A percentile compares a stretch with the other conserved stretches of the same genome.
Conservation (phyloP, 176 grass and related monocot genomes). For the Musa beccarii region DNA sequence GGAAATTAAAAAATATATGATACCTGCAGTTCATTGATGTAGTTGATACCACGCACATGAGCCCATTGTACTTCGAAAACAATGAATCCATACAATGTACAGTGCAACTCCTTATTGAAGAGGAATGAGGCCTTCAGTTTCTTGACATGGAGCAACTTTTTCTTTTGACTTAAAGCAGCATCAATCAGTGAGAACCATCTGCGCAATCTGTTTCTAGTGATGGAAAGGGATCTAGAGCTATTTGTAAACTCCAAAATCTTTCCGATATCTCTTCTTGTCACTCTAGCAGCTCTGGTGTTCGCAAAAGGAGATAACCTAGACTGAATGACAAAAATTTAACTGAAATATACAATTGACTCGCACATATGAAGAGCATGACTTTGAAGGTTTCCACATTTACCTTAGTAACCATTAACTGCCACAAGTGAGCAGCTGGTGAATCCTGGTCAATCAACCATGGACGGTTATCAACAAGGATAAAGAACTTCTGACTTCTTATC, state of each 20-base stretch:
- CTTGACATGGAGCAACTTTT: constrained; percentile 59
- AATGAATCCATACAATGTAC: constrained; percentile 88
- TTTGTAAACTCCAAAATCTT: constrained; percentile 43
- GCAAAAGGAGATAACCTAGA: constrained; percentile 85
- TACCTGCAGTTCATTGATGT: constrained; percentile 98
- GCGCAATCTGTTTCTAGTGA: constrained; percentile 35
- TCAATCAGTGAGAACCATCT: constrained; percentile 88
- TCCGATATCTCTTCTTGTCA: constrained; percentile 40
- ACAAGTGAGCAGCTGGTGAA: constrained; percentile 69
- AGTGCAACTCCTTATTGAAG: constrained; percentile 75
- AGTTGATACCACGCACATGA: constrained; percentile 82
- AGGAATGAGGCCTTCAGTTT: constrained; percentile 67
- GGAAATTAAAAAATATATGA: neutral
- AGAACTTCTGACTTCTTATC: constrained; percentile 55
- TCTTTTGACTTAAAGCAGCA: constrained; percentile 64
- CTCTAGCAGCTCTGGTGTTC: constrained; percentile 57
- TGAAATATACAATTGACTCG: neutral
- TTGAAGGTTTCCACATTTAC: constrained; percentile 30
- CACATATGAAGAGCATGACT: neutral
- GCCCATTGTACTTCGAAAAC: constrained; percentile 86
- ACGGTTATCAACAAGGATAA: constrained; percentile 73
- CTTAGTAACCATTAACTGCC: constrained; percentile 98
- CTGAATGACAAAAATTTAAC: constrained; percentile 36
- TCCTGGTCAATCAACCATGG: constrained; percentile 80
- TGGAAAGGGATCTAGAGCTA: constrained; percentile 33